Conservation (phyloP, 2,329 filamentous ascomycete species). For the Dothideomycetes sp. region DNA sequence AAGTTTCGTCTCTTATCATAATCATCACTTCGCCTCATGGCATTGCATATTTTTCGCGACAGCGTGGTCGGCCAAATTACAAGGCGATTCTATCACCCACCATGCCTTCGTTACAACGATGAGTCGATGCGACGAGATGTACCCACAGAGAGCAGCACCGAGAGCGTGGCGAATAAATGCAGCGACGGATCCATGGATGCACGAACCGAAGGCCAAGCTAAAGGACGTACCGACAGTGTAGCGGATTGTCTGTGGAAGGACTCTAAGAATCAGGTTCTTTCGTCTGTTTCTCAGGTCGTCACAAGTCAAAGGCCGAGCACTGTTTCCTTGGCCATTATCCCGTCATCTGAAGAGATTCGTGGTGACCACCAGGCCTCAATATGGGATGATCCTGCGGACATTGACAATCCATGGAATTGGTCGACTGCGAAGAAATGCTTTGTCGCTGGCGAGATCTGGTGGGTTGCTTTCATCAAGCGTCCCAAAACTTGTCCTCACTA, state of each 20-base stretch:
- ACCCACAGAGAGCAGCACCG: neutral
- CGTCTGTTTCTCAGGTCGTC: neutral
- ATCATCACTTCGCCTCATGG: too few species aligned
- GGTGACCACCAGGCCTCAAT: too few species aligned
- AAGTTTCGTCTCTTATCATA: too few species aligned
- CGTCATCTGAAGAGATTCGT: too few species aligned
- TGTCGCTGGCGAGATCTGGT: slow-evolving; percentile 24
- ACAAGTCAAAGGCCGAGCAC: neutral
- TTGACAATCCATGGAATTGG: slow-evolving; percentile 49
- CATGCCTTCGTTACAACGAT: neutral
- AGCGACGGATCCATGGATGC: neutral
- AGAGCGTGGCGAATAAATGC: neutral
- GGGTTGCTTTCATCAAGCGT: too few species aligned
- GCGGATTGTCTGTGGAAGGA: too few species aligned
- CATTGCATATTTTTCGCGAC: neutral
- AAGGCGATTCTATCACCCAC: neutral
- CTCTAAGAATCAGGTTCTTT: too few species aligned
- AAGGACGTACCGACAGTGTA: too few species aligned
- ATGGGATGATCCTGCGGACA: too few species aligned
- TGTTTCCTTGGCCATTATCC: too few species aligned
- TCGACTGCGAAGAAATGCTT: slow-evolving; percentile 33
- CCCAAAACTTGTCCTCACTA: too few species aligned
- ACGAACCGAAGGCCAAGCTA: too few species aligned
- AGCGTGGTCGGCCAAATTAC: neutral
- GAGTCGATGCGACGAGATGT: neutral